Percentiles rank a stretch among this genome's conserved stretches.
phyloP scores from a whole-genome alignment of 345 rosid genomes.

The Eucalyptus pumila region DNA sequence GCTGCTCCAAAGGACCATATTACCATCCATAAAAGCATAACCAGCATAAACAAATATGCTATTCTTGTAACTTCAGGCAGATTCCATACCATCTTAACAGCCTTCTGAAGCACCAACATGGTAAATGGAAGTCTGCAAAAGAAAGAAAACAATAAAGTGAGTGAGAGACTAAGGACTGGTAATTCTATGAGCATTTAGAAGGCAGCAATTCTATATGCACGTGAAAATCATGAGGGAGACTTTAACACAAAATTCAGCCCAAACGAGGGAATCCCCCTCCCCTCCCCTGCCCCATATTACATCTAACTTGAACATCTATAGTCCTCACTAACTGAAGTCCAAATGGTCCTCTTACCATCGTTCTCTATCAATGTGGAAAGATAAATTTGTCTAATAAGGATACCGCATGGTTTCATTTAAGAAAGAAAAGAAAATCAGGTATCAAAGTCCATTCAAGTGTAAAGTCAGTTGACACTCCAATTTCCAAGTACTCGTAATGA shows the following conservation, averaged over 20 bases:
- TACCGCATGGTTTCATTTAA: not conserved
- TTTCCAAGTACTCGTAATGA: not conserved
- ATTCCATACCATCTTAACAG: conserved; percentile 80
- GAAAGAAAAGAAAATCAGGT: not conserved
- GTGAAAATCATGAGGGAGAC: not conserved
- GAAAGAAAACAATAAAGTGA: not conserved
- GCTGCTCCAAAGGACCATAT: conserved; percentile 90
- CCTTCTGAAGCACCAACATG: conserved; percentile 76
- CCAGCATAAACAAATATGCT: conserved; percentile 62
- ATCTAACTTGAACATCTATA: not conserved
- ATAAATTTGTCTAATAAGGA: not conserved
- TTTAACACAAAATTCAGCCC: not conserved
- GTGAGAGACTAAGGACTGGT: not conserved
- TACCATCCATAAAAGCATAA: conserved; percentile 84
- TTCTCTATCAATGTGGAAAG: not conserved
- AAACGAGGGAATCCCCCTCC: not conserved
- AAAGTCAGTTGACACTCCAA: not conserved
- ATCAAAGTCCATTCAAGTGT: not conserved
- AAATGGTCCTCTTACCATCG: not conserved
- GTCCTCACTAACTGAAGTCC: not conserved
- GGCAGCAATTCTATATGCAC: not conserved
- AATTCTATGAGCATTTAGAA: not conserved
- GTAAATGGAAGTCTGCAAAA: conserved; percentile 78
- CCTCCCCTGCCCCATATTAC: not conserved
- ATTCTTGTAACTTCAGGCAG: conserved; percentile 82